Conservation (phyloP, 495 filamentous ascomycete genomes). For the Xylaria intraflava region DNA sequence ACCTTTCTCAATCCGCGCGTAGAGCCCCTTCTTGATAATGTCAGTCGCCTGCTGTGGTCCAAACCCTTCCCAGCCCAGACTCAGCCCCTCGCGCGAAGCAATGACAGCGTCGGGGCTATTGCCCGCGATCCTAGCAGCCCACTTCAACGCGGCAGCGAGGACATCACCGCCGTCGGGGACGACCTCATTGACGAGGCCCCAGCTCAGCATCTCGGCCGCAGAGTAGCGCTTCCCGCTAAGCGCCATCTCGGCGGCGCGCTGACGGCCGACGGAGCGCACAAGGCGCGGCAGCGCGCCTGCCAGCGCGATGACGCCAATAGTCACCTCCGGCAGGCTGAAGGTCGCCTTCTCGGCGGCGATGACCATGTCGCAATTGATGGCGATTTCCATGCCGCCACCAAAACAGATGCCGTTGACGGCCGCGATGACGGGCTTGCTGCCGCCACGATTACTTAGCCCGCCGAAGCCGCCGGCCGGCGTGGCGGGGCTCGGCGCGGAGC, state of each 20-base stretch:
- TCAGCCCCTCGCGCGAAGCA: conserved; percentile 58
- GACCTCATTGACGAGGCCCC: conserved; percentile 68
- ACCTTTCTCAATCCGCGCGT: conserved; percentile 51
- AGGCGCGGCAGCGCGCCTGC: conserved; percentile 65
- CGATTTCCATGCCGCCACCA: conserved; percentile 70
- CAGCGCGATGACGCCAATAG: conserved; percentile 61
- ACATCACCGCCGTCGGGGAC: conserved; percentile 50
- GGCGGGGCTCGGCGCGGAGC: background rate
- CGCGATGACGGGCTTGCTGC: conserved; percentile 61
- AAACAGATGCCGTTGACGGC: conserved; percentile 71
- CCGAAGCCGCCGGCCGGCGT: conserved; percentile 40
- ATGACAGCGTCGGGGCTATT: conserved; percentile 71
- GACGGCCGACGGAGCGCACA: conserved; percentile 54
- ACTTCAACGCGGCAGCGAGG: conserved; percentile 39
- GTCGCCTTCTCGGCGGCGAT: conserved; percentile 47
- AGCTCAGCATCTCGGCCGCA: conserved; percentile 52
- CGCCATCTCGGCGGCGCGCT: conserved; percentile 66
- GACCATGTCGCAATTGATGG: conserved; percentile 63
- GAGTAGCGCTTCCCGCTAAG: conserved; percentile 54
- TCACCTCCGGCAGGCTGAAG: conserved; percentile 63
- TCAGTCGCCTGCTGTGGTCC: conserved; percentile 59
- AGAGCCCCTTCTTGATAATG: conserved; percentile 52
- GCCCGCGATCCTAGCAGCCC: conserved; percentile 44
- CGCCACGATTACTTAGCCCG: conserved; percentile 47
- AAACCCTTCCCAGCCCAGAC: conserved; percentile 58